Base-by-base conservation (phyloP, 768 basidiomycete species). In the Pisolithus microcarpus region DNA sequence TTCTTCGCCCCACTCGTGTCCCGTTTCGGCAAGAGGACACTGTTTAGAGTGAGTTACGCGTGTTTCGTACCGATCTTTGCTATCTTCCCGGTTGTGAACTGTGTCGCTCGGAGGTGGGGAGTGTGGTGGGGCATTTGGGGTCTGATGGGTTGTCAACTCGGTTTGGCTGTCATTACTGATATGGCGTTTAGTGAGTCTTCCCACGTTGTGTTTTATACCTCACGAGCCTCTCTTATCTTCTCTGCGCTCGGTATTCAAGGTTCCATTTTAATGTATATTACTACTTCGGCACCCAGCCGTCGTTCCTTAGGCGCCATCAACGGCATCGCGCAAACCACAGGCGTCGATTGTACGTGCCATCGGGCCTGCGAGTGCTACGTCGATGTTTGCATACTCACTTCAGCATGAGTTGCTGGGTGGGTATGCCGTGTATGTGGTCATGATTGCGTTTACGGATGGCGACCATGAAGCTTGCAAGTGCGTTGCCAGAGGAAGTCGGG, bases 251-350 rank as follows among this genome's bases (percentile, higher is more conserved):
- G 1, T 21, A 44, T 44, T 47, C 15, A 46, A 86, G 86, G 80
- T 13, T 74, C 81, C 31, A 71, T 84, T 31, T 85, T 87, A 65
- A 85, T 88, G 48, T 85, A 77, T 58, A 80, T 89, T 50, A 70
- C 75, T 42, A 76, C 78, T 26, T 74, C 85, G 24, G 71, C 86
- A 0, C 85, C 85, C n/a, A 84, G 84, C 61, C 73, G 74, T 52
- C 76, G 77, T 15, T 79, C 83, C 8, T 72, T 87, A 10, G 86
- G 86, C 16, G 78, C 84, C 15, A 84, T 81, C n/a, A 85, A 87
- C 58, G 86, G 86, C 5, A 51, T 81, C 21, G 63, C 65, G 5
- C 62, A 64, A 31, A 55, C 52, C 49, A 18, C 55, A 28, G n/a
- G 67, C 67, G 5, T 69, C 65, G 38, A 1, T 60, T 37, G 60